phyloP scores from a whole-genome alignment of 495 filamentous ascomycete genomes.

The Glarea lozoyensis region DNA sequence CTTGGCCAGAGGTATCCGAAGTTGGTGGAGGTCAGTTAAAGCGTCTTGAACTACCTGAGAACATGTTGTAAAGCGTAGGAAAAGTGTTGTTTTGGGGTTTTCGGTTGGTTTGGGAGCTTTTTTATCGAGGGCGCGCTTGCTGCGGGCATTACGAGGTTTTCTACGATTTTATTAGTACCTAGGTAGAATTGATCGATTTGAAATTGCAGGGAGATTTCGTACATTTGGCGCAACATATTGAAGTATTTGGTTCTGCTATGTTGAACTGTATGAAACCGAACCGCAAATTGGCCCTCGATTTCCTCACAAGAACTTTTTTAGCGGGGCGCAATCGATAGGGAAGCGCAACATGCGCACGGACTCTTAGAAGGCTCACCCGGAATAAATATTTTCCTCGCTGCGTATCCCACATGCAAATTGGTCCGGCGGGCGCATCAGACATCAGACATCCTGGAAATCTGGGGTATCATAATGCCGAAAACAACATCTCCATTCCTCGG shows the following conservation, averaged over 20 bases:
- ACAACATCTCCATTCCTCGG: background rate
- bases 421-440: background rate
- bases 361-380: background rate
- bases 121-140: slow-evolving; percentile 85
- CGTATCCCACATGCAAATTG: slow-evolving; percentile 13
- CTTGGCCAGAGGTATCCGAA: slow-evolving; percentile 69
- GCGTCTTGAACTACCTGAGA: slow-evolving; percentile 70
- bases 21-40: slow-evolving; percentile 68
- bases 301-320: too few species aligned
- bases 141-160: slow-evolving; percentile 55
- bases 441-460: background rate
- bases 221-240: slow-evolving; percentile 44
- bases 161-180: background rate
- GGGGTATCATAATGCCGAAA: background rate
- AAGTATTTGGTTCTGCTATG: slow-evolving; percentile 10
- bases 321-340: too few species aligned
- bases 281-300: background rate
- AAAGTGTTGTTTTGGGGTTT: slow-evolving; percentile 76
- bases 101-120: slow-evolving; percentile 81
- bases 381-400: background rate
- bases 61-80: slow-evolving; percentile 76
- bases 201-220: too few species aligned
- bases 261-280: slow-evolving; percentile 2
- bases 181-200: too few species aligned
- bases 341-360: background rate